Base-by-base conservation (phyloP, 768 basidiomycete species). In the Suillus discolor region DNA sequence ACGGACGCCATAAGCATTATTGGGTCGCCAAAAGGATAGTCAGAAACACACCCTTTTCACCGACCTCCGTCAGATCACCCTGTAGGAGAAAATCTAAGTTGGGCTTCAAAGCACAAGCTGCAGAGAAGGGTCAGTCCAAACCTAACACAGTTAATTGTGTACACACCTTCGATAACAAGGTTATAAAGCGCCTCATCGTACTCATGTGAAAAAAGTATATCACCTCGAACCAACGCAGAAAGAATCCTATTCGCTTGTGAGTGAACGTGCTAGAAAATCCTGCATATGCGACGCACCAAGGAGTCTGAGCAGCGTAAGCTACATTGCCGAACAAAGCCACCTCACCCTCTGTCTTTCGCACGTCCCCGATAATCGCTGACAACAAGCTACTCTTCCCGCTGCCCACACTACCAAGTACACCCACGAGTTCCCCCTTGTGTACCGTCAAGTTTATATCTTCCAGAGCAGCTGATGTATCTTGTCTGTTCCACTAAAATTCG, bases 121-220 rank as follows among this genome's bases (percentile, higher is more conserved):
- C 6, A 39, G 39, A 12, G 15, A 60, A 28, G 15, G 6, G 63
- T 6, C 66, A 68, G 16, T 3, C 62, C n/a, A 41, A 31, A 8
- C 5, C 6, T 20, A 8, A 3, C 4, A 11, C 0, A 28, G 57
- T 1, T 7, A 20, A 51, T 23, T 31, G 53, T 41, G 15, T 2
- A 57, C 62, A 6, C 54, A 89, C 92, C 91, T 80, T 95, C 92
- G 4, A 96, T 75, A 6, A 96, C 94, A 18, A 89, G 72, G 62
- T 92, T 84, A 70, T 96, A 97, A 69, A 94, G 96, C 0, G 81
- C 82, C 67, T 92, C 89, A 61, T 98, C 95, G 67, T 90, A 97
- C 69, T 89, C 85, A 75, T 96, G 92, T 11, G 90, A 94, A 79
- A 98, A 98, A 41, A 93, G 73, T 66, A 99, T 98, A 72, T 99